Evolutionary conservation across 164 flowering plant genomes (phyloP), one percentile per base, ranked within the genome.

Genomic region (Santalum album): DNA sequence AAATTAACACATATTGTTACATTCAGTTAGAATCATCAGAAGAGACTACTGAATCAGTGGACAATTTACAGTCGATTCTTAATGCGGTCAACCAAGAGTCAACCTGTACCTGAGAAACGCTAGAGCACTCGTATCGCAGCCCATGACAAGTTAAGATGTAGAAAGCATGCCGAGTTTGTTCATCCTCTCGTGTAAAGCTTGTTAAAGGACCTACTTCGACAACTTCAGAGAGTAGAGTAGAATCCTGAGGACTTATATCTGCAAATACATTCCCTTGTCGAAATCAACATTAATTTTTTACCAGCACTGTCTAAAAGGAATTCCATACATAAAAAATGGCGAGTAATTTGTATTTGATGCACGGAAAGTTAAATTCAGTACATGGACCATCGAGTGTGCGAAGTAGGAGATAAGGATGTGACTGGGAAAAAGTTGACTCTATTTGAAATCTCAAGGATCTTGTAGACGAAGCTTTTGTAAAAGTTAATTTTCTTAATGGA

Each of bases 181-280:
- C 83, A 67, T 77, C 81, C 63, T 85, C 91, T 55, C 77, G 79
- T 15, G 60, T 60, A 49, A 79, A 62, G 66, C 75, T 72, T 29
- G 97, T 91, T 38, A 87, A 60, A 38, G 75, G 59, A 17, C 85
- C 90, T 12, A 92, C 75, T 72, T 87, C 95, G 61, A 73, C 75
- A 46, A 92, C 50, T 68, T 92, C 96, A 35, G 91, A 69, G 48
- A 92, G 66, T 17, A 89, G 71, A 32, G 89, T 75, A 47, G 96
- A 86, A 63, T 89, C 99, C 54, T 76, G 87, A 36, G 96, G 99
- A 65, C 96, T 82, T 65, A 90, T 61, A 68, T 90, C 98, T 90
- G 83, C 78, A 79, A 3, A 25, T 62, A 29, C 34, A 29, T 29
- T 3, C 9, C 4, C 34, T 9, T 3, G 9, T 3, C 6, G 34